A percentile compares a stretch with the other conserved stretches of the same genome.
Conservation (phyloP, 305 asterid species). For the Fraxinus angustifolia region DNA sequence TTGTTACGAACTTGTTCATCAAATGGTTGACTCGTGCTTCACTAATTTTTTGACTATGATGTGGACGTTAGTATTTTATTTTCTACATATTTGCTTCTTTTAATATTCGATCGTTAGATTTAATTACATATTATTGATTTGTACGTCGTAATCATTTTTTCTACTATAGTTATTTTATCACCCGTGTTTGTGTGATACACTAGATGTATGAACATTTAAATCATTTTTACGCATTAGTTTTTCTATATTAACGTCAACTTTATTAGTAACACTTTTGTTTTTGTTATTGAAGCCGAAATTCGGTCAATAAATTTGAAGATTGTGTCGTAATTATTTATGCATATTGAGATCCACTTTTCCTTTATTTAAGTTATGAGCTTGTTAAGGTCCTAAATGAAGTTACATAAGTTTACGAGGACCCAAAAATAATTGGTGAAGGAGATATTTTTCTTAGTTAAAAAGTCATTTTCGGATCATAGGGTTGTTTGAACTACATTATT, state of each 20-base stretch:
- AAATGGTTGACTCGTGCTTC: neutral
- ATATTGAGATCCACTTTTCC: neutral
- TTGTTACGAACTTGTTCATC: neutral
- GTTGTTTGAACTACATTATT: no score
- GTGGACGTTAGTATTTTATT: neutral
- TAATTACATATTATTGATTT: neutral
- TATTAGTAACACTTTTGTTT: neutral
- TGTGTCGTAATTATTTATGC: neutral
- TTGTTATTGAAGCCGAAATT: neutral
- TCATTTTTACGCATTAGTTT: neutral
- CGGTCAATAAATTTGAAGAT: neutral
- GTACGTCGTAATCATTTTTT: neutral
- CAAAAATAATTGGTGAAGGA: neutral
- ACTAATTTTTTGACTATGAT: neutral
- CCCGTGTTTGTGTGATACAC: neutral
- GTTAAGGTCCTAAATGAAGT: neutral
- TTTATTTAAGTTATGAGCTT: neutral
- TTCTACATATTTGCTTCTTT: neutral
- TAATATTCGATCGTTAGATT: neutral
- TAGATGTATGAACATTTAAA: neutral
- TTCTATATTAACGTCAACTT: neutral
- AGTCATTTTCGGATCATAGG: conserved; percentile 27
- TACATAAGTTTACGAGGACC: neutral
- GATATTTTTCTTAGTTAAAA: conserved; percentile 20
- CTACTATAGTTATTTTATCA: neutral